Base-by-base conservation (phyloP, 331 rosid species). In the Rhamnella rubrinervis region DNA sequence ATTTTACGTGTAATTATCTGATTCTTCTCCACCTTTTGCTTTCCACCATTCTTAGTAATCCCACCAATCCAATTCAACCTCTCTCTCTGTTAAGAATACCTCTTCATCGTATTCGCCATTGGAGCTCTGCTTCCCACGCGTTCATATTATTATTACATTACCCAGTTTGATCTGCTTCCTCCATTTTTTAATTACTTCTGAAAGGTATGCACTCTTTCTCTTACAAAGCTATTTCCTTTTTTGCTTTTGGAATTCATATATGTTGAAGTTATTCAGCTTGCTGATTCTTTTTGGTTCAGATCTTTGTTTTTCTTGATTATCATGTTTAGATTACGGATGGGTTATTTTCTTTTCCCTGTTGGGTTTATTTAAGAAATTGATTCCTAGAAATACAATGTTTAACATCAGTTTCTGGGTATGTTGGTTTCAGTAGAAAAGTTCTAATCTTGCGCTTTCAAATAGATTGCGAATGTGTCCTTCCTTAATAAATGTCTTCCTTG, bases 281-380 rank as follows among this genome's bases (percentile, higher is more conserved):
- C 49, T 8, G 35, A 37, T 16, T 56, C 70, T 49, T 4, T 21
- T 49, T 1, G 59, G 26, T 5, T 35, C 41, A 67, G 68, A 35
- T 51, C 52, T 39, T 40, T 19, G 37, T 21, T 4, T 1, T 8
- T 71, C 49, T 71, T 61, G 60, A 21, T 51, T 61, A 12, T 38
- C 44, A 16, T 25, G 55, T 23, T 16, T 37, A 49, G 75, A 71
- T 1, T 67, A 16, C 21, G 60, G 19, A 61, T 21, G 61, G 68
- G 68, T 61, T 41, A 31, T 31, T 31, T 31, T 31, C 35, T 31
- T 31, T 31, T 31, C 35, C 35, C 4, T 31, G 35, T 4, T 31
- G 35, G 35, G 35, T 31, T 31, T 31, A 3, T 31, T 31, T 31
- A 39, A 46, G 26, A 28, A 26, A 50, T 51, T n/a, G 26, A 50